Conservation (phyloP, 768 basidiomycete genomes). For the Boletus sensibilis region DNA sequence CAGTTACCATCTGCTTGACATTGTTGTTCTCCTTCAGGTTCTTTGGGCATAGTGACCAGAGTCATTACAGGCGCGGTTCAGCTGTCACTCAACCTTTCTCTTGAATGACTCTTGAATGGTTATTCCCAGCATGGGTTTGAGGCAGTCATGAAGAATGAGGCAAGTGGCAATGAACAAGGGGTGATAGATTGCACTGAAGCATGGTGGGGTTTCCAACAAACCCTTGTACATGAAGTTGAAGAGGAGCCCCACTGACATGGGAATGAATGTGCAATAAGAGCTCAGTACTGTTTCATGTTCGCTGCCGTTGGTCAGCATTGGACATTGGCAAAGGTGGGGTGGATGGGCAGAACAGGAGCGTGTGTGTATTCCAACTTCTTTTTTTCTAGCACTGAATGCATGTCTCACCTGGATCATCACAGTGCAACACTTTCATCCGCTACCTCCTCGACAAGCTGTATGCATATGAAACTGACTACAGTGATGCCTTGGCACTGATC, state of each 20-base stretch:
- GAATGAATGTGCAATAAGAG: too few relatives aligned
- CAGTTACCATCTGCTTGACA: slow-evolving; percentile 99
- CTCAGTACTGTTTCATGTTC: not conserved
- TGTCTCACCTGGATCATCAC: not conserved
- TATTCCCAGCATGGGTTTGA: slow-evolving; percentile 95
- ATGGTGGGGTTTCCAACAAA: too few relatives aligned
- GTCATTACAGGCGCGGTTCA: slow-evolving; percentile 93
- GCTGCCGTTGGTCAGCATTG: not conserved
- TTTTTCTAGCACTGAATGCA: too few relatives aligned
- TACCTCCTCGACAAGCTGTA: not conserved
- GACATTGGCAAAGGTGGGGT: not conserved
- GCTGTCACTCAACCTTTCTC: slow-evolving; percentile 82
- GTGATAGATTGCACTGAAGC: too few relatives aligned
- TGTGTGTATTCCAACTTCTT: too few relatives aligned
- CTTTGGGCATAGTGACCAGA: slow-evolving; percentile 96
- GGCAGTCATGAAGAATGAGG: slow-evolving; percentile 81
- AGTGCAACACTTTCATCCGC: not conserved
- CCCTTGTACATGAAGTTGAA: too few relatives aligned
- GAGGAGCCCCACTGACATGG: too few relatives aligned
- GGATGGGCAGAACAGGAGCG: not conserved
- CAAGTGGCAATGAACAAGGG: too few relatives aligned
- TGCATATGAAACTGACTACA: not conserved
- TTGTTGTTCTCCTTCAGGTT: slow-evolving; percentile 99
- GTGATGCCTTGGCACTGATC: not conserved
- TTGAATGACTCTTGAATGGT: slow-evolving; percentile 99